A percentile compares a stretch with the other conserved stretches of the same genome.
These are phyloP conservation scores for Monilinia polystroma DNA, from an alignment of 2,329 filamentous ascomycete species.

Conservation along the genomic window DNA sequence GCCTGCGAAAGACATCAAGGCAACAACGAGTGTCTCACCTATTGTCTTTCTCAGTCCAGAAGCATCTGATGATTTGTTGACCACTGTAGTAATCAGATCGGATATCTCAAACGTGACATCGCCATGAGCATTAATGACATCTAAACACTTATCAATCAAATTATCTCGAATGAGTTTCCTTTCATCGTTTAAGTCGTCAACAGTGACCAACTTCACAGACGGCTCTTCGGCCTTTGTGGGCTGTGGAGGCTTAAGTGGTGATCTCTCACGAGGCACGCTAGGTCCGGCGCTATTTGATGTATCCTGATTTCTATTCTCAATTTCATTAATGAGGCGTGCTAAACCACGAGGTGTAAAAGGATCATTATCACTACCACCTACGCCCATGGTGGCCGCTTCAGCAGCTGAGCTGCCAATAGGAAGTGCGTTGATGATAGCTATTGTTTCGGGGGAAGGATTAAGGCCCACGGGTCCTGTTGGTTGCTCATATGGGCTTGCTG, in stretches of 20 bases:
- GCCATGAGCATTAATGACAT: constrained; percentile 84
- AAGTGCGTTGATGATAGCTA: constrained; percentile 29
- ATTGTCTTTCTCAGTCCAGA: constrained; percentile 65
- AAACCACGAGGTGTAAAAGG: constrained; percentile 26
- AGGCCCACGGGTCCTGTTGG: constrained; percentile 29
- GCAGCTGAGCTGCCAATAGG: constrained; percentile 20
- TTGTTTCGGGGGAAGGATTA: constrained; percentile 24
- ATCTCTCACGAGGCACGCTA: constrained; percentile 12
- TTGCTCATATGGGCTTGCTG: constrained; percentile 36
- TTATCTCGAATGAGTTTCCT: constrained; percentile 70
- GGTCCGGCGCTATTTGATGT: constrained; percentile 4
- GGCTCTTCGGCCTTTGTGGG: constrained; percentile 21
- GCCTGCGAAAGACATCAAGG: constrained; percentile 67
- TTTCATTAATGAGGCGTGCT: constrained; percentile 21
- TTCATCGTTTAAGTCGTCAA: constrained; percentile 77
- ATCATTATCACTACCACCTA: constrained; percentile 9
- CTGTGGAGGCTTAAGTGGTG: constrained; percentile 20
- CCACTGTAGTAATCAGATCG: constrained; percentile 77
- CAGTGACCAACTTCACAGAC: constrained; percentile 48
- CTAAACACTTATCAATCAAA: constrained; percentile 84
- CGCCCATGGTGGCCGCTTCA: constrained; percentile 10
- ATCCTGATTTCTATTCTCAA: constrained; percentile 16
- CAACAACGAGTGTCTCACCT: constrained; percentile 78
- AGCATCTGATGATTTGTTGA: constrained; percentile 58
- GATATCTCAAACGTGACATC: constrained; percentile 87